phyloP scores from a whole-genome alignment of 2,329 filamentous ascomycete species.

The Neopestalotiopsis clavispora region DNA sequence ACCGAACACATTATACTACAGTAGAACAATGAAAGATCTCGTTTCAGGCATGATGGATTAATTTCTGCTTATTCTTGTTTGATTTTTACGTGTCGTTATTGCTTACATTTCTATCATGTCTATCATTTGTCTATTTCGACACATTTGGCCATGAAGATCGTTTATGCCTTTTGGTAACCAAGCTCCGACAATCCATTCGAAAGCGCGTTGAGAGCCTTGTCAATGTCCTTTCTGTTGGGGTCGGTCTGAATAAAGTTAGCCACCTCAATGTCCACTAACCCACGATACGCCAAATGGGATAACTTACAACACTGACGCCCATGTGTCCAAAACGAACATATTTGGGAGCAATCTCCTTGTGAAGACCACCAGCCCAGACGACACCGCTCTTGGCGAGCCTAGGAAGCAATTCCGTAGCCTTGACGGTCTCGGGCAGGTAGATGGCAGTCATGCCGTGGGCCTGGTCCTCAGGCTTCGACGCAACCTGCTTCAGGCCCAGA shows the following conservation, averaged over 20 bases:
- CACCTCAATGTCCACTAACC: background rate
- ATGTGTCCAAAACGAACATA: constrained; percentile 98
- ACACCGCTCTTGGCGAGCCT: constrained; percentile 86
- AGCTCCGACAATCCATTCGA: constrained; percentile 76
- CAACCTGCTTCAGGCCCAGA: constrained; percentile 86
- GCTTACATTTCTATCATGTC: background rate
- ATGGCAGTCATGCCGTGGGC: constrained; percentile 98
- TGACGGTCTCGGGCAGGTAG: constrained; percentile 85
- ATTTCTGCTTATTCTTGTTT: background rate
- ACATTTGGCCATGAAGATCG: constrained; percentile 2
- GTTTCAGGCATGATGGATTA: background rate
- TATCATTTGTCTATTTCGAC: constrained; percentile 11
- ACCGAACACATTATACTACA: too few species aligned
- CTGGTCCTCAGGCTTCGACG: constrained; percentile 84
- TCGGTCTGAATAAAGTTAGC: constrained; percentile 62
- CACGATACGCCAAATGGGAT: background rate
- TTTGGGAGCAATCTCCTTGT: constrained; percentile 92
- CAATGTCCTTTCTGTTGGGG: constrained; percentile 77
- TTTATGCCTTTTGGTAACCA: constrained; percentile 61
- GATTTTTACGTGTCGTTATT: background rate
- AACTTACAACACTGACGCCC: constrained; percentile 83
- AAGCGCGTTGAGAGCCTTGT: constrained; percentile 80
- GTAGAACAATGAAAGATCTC: background rate
- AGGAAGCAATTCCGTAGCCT: constrained; percentile 82
- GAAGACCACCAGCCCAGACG: constrained; percentile 91